Base-by-base conservation (phyloP, 1,284 basidiomycete species). In the Ceraceosorus bombacis region DNA sequence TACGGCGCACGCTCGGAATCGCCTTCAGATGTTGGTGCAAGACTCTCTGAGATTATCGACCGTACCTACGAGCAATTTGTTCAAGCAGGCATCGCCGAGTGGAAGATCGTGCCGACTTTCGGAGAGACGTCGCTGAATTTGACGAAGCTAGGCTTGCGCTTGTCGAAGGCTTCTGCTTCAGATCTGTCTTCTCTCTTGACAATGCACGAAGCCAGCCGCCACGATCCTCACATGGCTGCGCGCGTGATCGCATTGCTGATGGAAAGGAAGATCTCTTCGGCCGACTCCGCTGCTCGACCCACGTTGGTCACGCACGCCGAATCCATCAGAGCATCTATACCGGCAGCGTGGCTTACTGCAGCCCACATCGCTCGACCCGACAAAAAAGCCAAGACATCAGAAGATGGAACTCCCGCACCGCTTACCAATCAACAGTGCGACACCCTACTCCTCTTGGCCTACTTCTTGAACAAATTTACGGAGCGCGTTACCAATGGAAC, bases 1-100 rank as follows among this genome's bases (percentile, higher is more conserved):
- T 98, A 98, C 76, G 87, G 27, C 27, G 27, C 3, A 27, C 27
- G 27, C 27, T 27, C 27, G 27, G 27, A 41, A 41, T 56, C 57
- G 8, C 41, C 39, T 1, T 57, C 55, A 2, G 60, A 62, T 5
- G 60, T 64, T 12, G 41, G 61, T 6, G 68, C 55, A 3, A 57
- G 66, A 9, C 54, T 75, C 12, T 65, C 66, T 8, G 50, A 59
- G 15, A 43, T 65, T 0, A 63, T 54, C 5, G 63, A 64, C 13
- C 52, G 49, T 6, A 52, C 68, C 0, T 13, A 63, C 1, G 56
- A 51, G 41, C 59, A 62, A 41, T 52, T 71, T 37, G 54, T 58
- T 27, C 27, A 27, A 27, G 27, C 27, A 27, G 27, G 27, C 27
- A 27, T 27, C 27, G 27, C 27, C 27, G 27, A 27, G 27, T 27